Conservation (phyloP, 2,329 filamentous ascomycete genomes). For the Moelleriella libera region DNA sequence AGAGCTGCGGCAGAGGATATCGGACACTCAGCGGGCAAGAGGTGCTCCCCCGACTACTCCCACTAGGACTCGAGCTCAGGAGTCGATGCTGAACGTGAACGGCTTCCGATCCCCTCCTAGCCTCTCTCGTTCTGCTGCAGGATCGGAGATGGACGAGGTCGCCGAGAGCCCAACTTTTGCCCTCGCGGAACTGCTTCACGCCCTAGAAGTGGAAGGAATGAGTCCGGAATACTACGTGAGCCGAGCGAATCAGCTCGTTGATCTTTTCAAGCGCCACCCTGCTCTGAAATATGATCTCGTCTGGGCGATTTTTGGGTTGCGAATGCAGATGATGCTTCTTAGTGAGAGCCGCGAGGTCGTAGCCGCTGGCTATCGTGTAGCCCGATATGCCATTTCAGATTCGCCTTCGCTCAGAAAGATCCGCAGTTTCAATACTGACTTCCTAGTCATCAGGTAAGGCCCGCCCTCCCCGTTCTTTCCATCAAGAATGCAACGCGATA, state of each 20-base stretch:
- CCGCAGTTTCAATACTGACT: slow-evolving; percentile 77
- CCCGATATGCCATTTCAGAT: slow-evolving; percentile 88
- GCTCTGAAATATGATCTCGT: slow-evolving; percentile 93
- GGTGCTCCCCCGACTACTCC: slow-evolving; percentile 33
- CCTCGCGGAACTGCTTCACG: slow-evolving; percentile 78
- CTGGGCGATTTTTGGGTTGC: slow-evolving; percentile 86
- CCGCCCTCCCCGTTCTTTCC: background rate
- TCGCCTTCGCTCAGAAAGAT: slow-evolving; percentile 80
- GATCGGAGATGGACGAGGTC: slow-evolving; percentile 52
- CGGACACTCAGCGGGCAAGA: slow-evolving; percentile 40
- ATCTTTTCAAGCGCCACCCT: slow-evolving; percentile 85
- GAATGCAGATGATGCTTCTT: slow-evolving; percentile 90
- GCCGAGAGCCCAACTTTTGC: slow-evolving; percentile 84
- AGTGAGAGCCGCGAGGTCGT: slow-evolving; percentile 94
- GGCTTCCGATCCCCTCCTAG: slow-evolving; percentile 44
- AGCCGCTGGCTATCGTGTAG: slow-evolving; percentile 85
- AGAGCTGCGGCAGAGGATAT: slow-evolving; percentile 44
- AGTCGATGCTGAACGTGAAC: slow-evolving; percentile 28
- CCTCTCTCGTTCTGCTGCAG: slow-evolving; percentile 37
- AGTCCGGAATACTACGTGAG: slow-evolving; percentile 90
- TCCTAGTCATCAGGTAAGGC: slow-evolving; percentile 55
- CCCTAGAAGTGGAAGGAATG: slow-evolving; percentile 77
- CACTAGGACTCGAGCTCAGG: slow-evolving; percentile 34
- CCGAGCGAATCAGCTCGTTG: slow-evolving; percentile 82
- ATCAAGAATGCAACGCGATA: background rate